phyloP scores from a whole-genome alignment of 371 early-diverging fungal genomes.

The Saksenaea oblongispora region DNA sequence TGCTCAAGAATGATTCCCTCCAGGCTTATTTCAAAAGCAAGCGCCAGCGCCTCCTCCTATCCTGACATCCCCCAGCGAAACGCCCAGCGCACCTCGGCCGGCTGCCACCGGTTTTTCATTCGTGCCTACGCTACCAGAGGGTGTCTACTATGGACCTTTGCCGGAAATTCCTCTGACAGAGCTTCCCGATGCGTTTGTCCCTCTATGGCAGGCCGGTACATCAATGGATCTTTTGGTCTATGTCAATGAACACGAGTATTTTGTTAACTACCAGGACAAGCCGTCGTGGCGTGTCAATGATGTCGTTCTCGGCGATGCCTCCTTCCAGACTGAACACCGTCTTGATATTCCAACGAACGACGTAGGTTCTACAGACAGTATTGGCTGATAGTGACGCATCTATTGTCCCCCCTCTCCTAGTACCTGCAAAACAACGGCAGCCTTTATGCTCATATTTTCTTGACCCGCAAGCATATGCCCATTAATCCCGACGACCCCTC shows the following conservation, averaged over 20 bases:
- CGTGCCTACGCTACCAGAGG: conserved; percentile 26
- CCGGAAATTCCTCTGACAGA: conserved; percentile 23
- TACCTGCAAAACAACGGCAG: conserved; percentile 80
- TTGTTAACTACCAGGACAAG: conserved; percentile 45
- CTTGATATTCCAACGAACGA: conserved; percentile 46
- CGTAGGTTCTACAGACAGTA: conserved; percentile 18
- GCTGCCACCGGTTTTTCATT: neutral
- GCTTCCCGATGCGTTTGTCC: conserved; percentile 34
- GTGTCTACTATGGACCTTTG: conserved; percentile 41
- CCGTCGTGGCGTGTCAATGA: conserved; percentile 61
- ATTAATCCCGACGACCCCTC: conserved; percentile 51
- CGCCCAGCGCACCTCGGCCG: conserved; percentile 2
- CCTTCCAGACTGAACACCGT: conserved; percentile 33
- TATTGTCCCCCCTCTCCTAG: conserved; percentile 26
- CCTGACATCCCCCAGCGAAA: neutral
- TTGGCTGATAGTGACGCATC: neutral
- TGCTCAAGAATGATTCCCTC: neutral
- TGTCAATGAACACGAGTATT: conserved; percentile 54
- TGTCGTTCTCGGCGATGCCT: conserved; percentile 61
- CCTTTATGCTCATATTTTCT: conserved; percentile 81
- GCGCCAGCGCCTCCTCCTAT: conserved; percentile 3
- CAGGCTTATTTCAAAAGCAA: neutral
- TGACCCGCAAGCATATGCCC: conserved; percentile 52
- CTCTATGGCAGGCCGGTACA: conserved; percentile 38
- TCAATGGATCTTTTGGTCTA: conserved; percentile 57